These are phyloP conservation scores for Conidiobolus incongruus DNA, from an alignment of 371 early-diverging fungal genomes.

Conservation along the genomic window DNA sequence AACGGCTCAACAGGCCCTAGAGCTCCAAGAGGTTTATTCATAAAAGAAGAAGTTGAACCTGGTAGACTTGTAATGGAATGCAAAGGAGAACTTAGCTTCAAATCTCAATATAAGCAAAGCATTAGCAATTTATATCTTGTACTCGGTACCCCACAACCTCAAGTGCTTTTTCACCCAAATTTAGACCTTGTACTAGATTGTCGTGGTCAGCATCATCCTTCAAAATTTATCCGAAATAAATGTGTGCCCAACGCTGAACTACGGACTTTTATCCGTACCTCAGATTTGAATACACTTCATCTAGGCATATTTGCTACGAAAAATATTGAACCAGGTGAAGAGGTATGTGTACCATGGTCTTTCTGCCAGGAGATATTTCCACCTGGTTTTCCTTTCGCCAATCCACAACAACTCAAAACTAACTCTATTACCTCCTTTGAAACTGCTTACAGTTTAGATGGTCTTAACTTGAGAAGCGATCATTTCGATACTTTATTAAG, in stretches of 20 bases:
- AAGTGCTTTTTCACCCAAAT: slow-evolving; percentile 46
- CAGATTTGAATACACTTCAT: slow-evolving; percentile 25
- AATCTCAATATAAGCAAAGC: slow-evolving; percentile 33
- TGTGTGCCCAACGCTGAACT: slow-evolving; percentile 51
- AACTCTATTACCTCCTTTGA: neutral
- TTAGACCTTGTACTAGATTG: slow-evolving; percentile 54
- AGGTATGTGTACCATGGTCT: slow-evolving; percentile 48
- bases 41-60: slow-evolving; percentile 26
- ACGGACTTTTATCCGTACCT: slow-evolving; percentile 26
- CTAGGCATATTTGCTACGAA: slow-evolving; percentile 43
- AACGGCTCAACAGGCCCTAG: too few relatives aligned
- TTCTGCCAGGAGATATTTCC: slow-evolving; percentile 9
- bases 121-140: slow-evolving; percentile 28
- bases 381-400: neutral
- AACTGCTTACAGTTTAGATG: neutral
- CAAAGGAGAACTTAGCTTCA: slow-evolving; percentile 42
- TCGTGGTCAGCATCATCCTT: slow-evolving; percentile 37
- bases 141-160: slow-evolving; percentile 33
- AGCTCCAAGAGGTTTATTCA: too few relatives aligned
- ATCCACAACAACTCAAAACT: neutral
- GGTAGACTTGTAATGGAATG: slow-evolving; percentile 42
- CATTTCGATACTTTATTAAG: neutral
- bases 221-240: slow-evolving; percentile 40
- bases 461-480: neutral
- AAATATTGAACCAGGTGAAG: slow-evolving; percentile 33